Percentiles rank a stretch among this genome's conserved stretches.
phyloP scores from a whole-genome alignment of 495 filamentous ascomycete species.

The Penicillium waksmanii region DNA sequence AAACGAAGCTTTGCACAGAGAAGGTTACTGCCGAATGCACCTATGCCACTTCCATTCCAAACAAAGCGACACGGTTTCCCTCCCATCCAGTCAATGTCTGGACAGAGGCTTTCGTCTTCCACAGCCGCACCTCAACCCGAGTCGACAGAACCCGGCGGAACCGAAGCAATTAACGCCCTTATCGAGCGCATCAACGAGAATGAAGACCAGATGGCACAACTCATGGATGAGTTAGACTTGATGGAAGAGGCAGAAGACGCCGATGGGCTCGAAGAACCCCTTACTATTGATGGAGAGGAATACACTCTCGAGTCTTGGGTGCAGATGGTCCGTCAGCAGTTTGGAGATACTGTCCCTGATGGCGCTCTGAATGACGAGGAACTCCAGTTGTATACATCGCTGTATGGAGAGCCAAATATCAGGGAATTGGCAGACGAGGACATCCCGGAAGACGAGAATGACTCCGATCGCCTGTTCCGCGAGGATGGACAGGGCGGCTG shows the following conservation, averaged over 20 bases:
- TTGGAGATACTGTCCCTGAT: slow-evolving; percentile 78
- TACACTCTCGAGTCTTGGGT: slow-evolving; percentile 65
- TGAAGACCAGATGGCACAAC: slow-evolving; percentile 37
- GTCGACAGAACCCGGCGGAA: slow-evolving; percentile 15
- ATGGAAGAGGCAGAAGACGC: slow-evolving; percentile 30
- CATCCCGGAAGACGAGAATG: slow-evolving; percentile 36
- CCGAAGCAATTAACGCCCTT: slow-evolving; percentile 38
- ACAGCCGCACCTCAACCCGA: slow-evolving; percentile 23
- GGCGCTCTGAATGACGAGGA: slow-evolving; percentile 71
- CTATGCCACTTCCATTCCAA: neutral
- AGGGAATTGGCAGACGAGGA: slow-evolving; percentile 37
- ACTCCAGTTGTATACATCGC: slow-evolving; percentile 72
- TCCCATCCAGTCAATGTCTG: slow-evolving; percentile 10
- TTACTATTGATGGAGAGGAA: slow-evolving; percentile 34
- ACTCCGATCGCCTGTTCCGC: slow-evolving; percentile 51
- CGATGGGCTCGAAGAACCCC: slow-evolving; percentile 24
- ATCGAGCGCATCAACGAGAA: slow-evolving; percentile 45
- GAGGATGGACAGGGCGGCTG: slow-evolving; percentile 61
- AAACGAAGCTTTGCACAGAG: slow-evolving; percentile 20
- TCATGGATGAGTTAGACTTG: slow-evolving; percentile 41
- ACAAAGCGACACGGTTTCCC: neutral
- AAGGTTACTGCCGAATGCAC: slow-evolving; percentile 7
- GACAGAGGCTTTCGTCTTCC: slow-evolving; percentile 33
- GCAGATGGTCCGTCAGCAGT: slow-evolving; percentile 68
- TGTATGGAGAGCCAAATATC: slow-evolving; percentile 73